phyloP scores from a whole-genome alignment of 192 early-diverging fungal species.

The Backusella psychrophila region DNA sequence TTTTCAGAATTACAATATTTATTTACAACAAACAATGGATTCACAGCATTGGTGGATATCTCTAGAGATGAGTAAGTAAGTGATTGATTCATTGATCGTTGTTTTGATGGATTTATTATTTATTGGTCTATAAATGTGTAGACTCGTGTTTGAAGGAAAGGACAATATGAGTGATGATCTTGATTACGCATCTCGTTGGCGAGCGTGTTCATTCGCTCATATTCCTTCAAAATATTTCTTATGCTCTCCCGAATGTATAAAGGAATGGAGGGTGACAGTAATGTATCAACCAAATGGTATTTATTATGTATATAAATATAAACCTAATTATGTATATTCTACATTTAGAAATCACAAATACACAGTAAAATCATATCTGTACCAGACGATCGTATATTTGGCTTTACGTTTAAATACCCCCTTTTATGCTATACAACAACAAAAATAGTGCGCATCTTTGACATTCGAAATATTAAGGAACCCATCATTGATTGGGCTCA shows the following conservation, averaged over 20 bases:
- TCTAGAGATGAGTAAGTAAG: background rate
- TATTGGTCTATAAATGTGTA: background rate
- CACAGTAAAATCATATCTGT: background rate
- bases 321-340: background rate
- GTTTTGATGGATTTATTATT: background rate
- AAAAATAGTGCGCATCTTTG: background rate
- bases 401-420: background rate
- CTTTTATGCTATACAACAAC: conserved; percentile 1
- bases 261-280: background rate
- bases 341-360: background rate
- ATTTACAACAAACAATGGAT: background rate
- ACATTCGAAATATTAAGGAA: background rate
- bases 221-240: background rate
- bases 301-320: background rate
- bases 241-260: background rate
- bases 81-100: background rate
- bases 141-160: background rate
- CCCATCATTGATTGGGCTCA: background rate
- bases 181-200: background rate
- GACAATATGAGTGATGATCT: background rate
- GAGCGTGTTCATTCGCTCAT: background rate
- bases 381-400: background rate
- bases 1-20: background rate
- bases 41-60: background rate
- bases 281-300: background rate